Conservation (phyloP, 176 grass and related monocot species). For the Puya raimondii region DNA sequence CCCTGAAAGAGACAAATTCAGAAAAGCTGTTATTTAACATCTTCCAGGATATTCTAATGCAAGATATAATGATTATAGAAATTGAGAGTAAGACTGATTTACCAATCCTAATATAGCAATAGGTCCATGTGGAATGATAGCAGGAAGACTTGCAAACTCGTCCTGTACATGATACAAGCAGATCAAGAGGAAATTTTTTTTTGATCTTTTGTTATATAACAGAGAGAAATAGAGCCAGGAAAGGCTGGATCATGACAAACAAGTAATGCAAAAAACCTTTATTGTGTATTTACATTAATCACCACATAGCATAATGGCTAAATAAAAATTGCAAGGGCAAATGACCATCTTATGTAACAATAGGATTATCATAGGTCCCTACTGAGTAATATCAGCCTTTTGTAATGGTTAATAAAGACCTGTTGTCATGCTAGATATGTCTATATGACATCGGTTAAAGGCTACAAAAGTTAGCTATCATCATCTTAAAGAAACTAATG, state of each 20-base stretch:
- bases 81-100: slow-evolving; percentile 20
- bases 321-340: too few relatives aligned
- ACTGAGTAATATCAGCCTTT: too few relatives aligned
- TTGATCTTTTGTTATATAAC: background rate
- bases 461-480: too few relatives aligned
- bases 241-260: background rate
- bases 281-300: background rate
- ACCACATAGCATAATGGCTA: background rate
- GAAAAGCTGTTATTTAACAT: background rate
- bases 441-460: too few relatives aligned
- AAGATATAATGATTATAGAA: background rate
- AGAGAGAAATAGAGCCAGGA: background rate
- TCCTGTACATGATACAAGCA: slow-evolving; percentile 40
- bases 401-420: too few relatives aligned
- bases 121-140: slow-evolving; percentile 65
- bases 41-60: background rate
- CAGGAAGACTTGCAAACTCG: slow-evolving; percentile 73
- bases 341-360: too few relatives aligned
- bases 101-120: slow-evolving; percentile 97
- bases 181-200: slow-evolving; percentile 4
- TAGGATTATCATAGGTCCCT: too few relatives aligned
- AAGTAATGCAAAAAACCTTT: too few relatives aligned
- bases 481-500: too few relatives aligned
- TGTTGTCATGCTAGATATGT: too few relatives aligned
- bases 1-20: slow-evolving; percentile 42